Evolutionary conservation across 78 protist genomes (phyloP), one percentile per base, ranked within the genome.

Genomic region (Dictyostelium capitatum): DNA sequence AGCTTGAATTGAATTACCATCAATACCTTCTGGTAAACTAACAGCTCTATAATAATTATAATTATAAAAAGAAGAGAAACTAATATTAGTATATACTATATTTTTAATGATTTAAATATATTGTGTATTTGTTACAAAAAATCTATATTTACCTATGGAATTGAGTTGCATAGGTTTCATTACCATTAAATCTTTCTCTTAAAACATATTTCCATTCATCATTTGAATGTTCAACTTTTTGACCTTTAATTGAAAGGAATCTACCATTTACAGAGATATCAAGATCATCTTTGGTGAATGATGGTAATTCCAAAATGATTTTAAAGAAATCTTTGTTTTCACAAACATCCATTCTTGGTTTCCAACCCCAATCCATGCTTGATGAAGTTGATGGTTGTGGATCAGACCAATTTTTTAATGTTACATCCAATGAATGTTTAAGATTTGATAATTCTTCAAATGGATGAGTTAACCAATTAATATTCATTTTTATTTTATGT

Each of bases 291-390:
- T 48, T 53, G 8, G 43, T 73, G 92, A 87, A 87, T 28, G 78
- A 74, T 62, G 92, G 92, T 20, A 87, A 64, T 37, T 87, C 92
- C 17, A 87, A 80, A 23, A 87, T 57, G 47, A 87, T 50, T 14
- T 87, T 74, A 53, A 62, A 87, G 78, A 17, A 47, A 20, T 48
- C 50, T 12, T 64, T 54, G 79, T 41, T 74, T 64, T 87, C 92
- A 50, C 92, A 77, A 17, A 87, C 83, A 50, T 87, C 92, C 92
- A 87, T 87, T 87, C 92, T 87, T 17, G 92, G 92, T 30, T 87
- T 87, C 92, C 92, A 87, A 20, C 92, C 92, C 92, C 92, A 87
- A 23, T 87, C 92, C 48, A 62, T 54, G 30, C 73, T 41, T 51
- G 48, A 28, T 0, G 43, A 37, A 1, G 91, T 17, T 12, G 82